These are phyloP conservation scores for Rhodotorula toruloides DNA, from an alignment of 768 basidiomycete genomes.

Conservation along the genomic window DNA sequence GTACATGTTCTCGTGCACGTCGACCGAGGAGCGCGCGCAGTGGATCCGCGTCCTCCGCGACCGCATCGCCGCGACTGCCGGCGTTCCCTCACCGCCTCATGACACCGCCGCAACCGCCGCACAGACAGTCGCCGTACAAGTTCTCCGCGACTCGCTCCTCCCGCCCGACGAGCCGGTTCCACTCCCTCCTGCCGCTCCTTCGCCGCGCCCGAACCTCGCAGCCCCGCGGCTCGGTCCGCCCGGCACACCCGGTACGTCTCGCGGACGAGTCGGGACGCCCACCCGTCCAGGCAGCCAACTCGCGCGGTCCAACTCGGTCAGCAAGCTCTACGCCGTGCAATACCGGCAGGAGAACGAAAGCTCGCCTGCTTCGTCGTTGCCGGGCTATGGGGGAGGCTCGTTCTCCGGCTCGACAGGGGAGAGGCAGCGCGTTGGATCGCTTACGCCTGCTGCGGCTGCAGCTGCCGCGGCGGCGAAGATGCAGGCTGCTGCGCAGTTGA, in stretches of 20 bases:
- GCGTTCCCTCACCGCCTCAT: neutral
- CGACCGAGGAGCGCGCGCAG: conserved; percentile 66
- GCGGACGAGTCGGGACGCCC: conserved; percentile 22
- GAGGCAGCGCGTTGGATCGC: conserved; percentile 4
- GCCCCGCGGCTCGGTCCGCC: conserved; percentile 29
- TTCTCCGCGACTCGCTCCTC: conserved; percentile 78
- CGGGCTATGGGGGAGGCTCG: no score
- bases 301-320: conserved; percentile 37
- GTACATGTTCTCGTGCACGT: conserved; percentile 92
- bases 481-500: neutral
- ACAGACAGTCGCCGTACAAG: conserved; percentile 69
- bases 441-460: no score
- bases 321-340: conserved; percentile 35
- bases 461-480: neutral
- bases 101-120: conserved; percentile 60
- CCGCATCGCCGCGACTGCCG: conserved; percentile 18
- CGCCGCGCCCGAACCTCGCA: conserved; percentile 30
- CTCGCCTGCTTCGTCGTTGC: no score
- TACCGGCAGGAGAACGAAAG: conserved; percentile 12
- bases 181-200: conserved; percentile 17
- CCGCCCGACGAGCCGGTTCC: conserved; percentile 42
- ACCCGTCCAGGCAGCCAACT: conserved; percentile 19
- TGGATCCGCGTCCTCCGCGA: conserved; percentile 52
- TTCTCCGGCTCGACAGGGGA: conserved; percentile 6
- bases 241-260: conserved; percentile 7